Percentiles rank a stretch among this genome's conserved stretches.
Evolutionary conservation across 176 grass and related monocot genomes (phyloP).

Genomic region (Phragmites australis): DNA sequence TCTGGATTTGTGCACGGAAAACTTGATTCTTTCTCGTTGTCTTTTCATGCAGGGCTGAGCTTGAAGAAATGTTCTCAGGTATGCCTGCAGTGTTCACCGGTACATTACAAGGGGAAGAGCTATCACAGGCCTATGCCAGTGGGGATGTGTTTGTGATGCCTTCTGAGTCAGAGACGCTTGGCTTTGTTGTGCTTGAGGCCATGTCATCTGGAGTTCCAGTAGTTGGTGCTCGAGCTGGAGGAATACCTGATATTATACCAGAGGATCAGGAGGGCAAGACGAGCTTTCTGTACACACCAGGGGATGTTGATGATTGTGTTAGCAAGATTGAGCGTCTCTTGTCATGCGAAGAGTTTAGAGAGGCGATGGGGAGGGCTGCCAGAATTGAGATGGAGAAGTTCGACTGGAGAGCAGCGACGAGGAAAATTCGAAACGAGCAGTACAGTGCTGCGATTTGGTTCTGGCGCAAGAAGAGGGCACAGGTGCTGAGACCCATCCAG

Average conservation of each 20-base stretch:
- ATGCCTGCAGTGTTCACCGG: slow-evolving; percentile 72
- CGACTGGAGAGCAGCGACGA: slow-evolving; percentile 56
- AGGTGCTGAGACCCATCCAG: slow-evolving; percentile 50
- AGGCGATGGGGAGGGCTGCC: slow-evolving; percentile 54
- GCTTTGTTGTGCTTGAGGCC: slow-evolving; percentile 69
- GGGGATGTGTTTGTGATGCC: slow-evolving; percentile 82
- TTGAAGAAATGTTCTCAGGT: slow-evolving; percentile 67
- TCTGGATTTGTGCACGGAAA: background rate
- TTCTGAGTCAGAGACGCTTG: slow-evolving; percentile 73
- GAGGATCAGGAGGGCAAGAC: slow-evolving; percentile 65
- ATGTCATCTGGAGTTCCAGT: slow-evolving; percentile 77
- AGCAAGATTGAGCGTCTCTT: slow-evolving; percentile 58
- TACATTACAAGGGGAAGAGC: slow-evolving; percentile 67
- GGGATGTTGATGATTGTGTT: slow-evolving; percentile 65
- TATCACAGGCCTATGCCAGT: slow-evolving; percentile 74
- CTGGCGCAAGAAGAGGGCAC: slow-evolving; percentile 64
- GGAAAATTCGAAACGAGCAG: slow-evolving; percentile 66
- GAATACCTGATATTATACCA: slow-evolving; percentile 70
- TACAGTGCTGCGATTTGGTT: slow-evolving; percentile 69
- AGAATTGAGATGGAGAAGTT: slow-evolving; percentile 79
- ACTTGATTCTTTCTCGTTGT: background rate
- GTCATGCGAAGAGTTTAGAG: slow-evolving; percentile 48
- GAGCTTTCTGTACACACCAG: slow-evolving; percentile 61
- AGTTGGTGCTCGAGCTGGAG: slow-evolving; percentile 61
- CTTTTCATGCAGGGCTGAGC: slow-evolving; percentile 46